A percentile compares a stretch with the other conserved stretches of the same genome.
Evolutionary conservation across 2,329 filamentous ascomycete genomes (phyloP).

Genomic region (Juglanconis juglandina): DNA sequence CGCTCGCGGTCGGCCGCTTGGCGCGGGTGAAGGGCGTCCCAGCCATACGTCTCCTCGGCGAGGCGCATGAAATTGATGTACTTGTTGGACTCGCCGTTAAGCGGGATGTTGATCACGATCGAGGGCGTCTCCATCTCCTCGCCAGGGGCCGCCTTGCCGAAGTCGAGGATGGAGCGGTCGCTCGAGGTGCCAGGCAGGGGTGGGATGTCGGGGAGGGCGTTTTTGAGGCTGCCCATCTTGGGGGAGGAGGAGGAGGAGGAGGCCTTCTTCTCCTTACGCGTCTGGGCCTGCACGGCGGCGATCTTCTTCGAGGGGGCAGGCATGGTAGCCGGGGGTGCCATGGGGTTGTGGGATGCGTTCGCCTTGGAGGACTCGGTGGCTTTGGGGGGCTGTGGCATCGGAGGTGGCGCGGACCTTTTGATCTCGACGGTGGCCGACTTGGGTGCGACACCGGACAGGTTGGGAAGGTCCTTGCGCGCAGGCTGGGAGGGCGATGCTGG

Average conservation of each 20-base stretch:
- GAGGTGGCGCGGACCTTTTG: constrained; percentile 37
- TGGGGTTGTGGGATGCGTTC: constrained; percentile 14
- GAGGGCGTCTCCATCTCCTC: constrained; percentile 64
- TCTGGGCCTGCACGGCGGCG: constrained; percentile 43
- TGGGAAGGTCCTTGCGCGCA: constrained; percentile 21
- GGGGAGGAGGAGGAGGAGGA: constrained; percentile 45
- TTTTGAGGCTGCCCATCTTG: constrained; percentile 48
- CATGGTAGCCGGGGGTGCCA: constrained; percentile 19
- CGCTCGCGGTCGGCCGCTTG: constrained; percentile 85
- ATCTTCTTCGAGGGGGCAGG: constrained; percentile 39
- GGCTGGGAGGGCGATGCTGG: constrained; percentile 31
- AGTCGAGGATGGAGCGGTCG: constrained; percentile 59
- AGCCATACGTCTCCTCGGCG: constrained; percentile 90
- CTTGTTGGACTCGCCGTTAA: constrained; percentile 79
- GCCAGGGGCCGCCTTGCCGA: constrained; percentile 56
- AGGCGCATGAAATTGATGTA: constrained; percentile 94
- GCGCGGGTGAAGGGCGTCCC: constrained; percentile 87
- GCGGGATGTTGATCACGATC: constrained; percentile 78
- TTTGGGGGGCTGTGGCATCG: constrained; percentile 26
- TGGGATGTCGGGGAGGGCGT: constrained; percentile 35
- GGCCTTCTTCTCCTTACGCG: constrained; percentile 38
- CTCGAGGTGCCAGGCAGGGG: constrained; percentile 31
- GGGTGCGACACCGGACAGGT: constrained; percentile 23
- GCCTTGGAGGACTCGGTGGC: constrained; percentile 18
- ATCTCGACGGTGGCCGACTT: constrained; percentile 24